Evolutionary conservation across 1,284 basidiomycete species (phyloP), one percentile per base, ranked within the genome.

Genomic region (Stygiomarasmius scandens): DNA sequence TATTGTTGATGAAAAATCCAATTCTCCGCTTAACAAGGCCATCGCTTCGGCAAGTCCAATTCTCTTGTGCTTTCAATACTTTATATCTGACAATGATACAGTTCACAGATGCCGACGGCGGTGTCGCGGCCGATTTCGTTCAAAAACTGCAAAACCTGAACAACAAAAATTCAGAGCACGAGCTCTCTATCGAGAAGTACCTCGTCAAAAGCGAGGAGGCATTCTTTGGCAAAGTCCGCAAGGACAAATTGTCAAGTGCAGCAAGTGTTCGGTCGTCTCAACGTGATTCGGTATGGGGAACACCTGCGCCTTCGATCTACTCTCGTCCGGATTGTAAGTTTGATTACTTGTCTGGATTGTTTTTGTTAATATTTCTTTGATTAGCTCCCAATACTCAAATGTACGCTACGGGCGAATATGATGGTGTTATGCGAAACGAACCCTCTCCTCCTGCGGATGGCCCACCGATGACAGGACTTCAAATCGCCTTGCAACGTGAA

Each of bases 61-160:
- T 55, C 0, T 4, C 38, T 34, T 49, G 20, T 23, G 32, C 51
- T 49, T 12, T 22, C 11, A 59, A 34, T 61, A 49, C 24, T 38
- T 16, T 45, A 34, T 44, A 52, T 57, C 58, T 50, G 58, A 38
- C 49, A n/a, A 27, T 49, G 51, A 49, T 58, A 19, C 61, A 92
- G 87, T 96, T 96, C 74, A 96, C 94, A 27, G 94, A 96, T 72
- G 81, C 90, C 1, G 92, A 96, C 70, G 94, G 94, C 46, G 92
- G 93, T 59, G 93, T 96, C 52, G 90, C 93, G 14, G 85, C 90
- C 52, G 87, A 92, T 54, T 96, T 97, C 70, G 89, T 96, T 24
- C 86, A 92, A 66, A 94, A 92, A 70, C 76, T 97, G 47, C 88
- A 93, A 68, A 72, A 73, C 61, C 81, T 97, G 53, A 88, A 84